These are phyloP conservation scores for Atkinsonella hypoxylon DNA, from an alignment of 2,329 filamentous ascomycete species.

Conservation along the genomic window DNA sequence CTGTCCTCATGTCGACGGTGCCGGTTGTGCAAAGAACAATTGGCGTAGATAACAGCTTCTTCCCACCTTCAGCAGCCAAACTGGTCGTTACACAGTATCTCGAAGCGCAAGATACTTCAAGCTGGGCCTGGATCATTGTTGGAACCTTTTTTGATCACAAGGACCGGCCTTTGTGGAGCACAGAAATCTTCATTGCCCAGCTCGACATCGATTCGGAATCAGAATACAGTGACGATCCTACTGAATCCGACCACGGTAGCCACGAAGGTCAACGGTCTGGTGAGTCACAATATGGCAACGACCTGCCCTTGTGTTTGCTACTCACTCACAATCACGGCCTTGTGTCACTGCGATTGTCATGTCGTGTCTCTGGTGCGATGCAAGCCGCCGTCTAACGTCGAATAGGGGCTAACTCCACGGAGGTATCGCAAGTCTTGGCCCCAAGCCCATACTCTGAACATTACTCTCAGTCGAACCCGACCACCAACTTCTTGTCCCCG, in stretches of 20 bases:
- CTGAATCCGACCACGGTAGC: slow-evolving; percentile 1
- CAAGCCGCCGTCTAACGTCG: not conserved
- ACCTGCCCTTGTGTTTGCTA: slow-evolving; percentile 6
- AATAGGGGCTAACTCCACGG: not conserved
- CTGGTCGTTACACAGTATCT: slow-evolving; percentile 33
- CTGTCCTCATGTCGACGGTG: slow-evolving; percentile 11
- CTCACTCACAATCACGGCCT: not conserved
- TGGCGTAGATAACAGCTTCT: slow-evolving; percentile 16
- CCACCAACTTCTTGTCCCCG: not conserved
- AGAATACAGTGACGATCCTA: slow-evolving; percentile 12
- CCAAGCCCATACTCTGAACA: slow-evolving; percentile 1
- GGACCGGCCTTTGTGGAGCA: slow-evolving; percentile 32
- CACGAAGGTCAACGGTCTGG: slow-evolving; percentile 5
- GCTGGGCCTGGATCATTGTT: slow-evolving; percentile 35
- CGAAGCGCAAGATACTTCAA: slow-evolving; percentile 18
- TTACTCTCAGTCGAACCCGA: not conserved
- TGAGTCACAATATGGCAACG: not conserved
- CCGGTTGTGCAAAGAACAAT: slow-evolving; percentile 13
- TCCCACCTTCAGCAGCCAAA: slow-evolving; percentile 34
- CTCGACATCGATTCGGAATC: slow-evolving; percentile 15
- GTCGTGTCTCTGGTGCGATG: not conserved
- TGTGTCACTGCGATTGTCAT: not conserved
- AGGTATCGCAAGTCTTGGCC: slow-evolving; percentile 2
- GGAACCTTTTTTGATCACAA: slow-evolving; percentile 34
- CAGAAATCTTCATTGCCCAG: slow-evolving; percentile 28